Base-by-base conservation (phyloP, 2,329 filamentous ascomycete genomes). In the Stagonosporopsis chrysanthemi region DNA sequence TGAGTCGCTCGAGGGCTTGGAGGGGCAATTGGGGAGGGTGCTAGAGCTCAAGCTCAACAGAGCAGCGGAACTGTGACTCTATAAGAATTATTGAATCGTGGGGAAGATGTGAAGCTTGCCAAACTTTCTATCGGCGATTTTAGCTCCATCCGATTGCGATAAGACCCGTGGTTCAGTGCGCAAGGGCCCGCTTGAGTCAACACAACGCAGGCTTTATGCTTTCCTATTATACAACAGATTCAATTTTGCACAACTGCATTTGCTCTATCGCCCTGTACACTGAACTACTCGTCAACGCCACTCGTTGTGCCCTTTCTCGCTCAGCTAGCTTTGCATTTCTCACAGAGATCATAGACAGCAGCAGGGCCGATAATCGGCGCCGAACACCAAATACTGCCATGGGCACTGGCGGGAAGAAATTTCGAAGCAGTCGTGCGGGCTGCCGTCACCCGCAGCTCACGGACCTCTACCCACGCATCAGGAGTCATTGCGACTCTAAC, bases 51-150 rank as follows among this genome's bases (percentile, higher is more conserved):
- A 64, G 67, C 67, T 66, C 64, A 63, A 56, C 52, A 58, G 62
- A 66, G 66, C 63, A 71, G 66, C 62, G 60, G 64, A 50, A 58
- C 43, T 65, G 58, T 64, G 64, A 69, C 67, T 69, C 64, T 65
- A 55, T 68, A 61, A 58, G 61, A 62, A 61, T 64, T 67, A 67
- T 63, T 71, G 66, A 58, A 62, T 67, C 67, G 72, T 68, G 71
- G 72, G 70, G 72, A 68, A 66, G 66, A 59, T 58, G 61, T 66
- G 52, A 66, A 70, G 66, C 64, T 69, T 63, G 64, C 66, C 64
- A 71, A 73, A 72, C 70, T 66, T 70, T 69, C 63, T 64, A 61
- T 65, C 62, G 55, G 54, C 60, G 63, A 58, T 68, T 53, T 61
- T 61, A 63, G 66, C 64, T 65, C 49, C 54, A 52, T 57, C 72